phyloP scores from a whole-genome alignment of 495 filamentous ascomycete genomes.

The Symbiotaphrina buchneri region DNA sequence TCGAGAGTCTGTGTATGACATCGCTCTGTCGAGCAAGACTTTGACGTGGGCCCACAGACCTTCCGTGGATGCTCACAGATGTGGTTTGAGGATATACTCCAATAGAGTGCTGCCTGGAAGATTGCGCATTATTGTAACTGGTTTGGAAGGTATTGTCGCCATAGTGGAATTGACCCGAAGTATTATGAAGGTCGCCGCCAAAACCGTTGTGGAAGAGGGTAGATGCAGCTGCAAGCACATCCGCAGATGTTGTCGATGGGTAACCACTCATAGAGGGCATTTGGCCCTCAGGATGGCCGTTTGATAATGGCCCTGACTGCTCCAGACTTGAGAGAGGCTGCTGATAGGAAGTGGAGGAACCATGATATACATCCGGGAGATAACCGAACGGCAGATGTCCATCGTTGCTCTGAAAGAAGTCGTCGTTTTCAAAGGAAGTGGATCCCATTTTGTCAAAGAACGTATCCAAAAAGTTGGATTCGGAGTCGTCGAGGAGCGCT shows the following conservation, averaged over 20 bases:
- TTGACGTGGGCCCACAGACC: background rate
- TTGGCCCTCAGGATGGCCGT: slow-evolving; percentile 4
- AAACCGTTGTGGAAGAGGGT: slow-evolving; percentile 20
- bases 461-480: slow-evolving; percentile 33
- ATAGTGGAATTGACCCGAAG: slow-evolving; percentile 5
- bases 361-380: slow-evolving; percentile 36
- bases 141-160: slow-evolving; percentile 1
- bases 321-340: slow-evolving; percentile 14
- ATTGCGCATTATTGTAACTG: slow-evolving; percentile 3
- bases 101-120: slow-evolving; percentile 2
- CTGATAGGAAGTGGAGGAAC: slow-evolving; percentile 35
- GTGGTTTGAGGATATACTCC: background rate
- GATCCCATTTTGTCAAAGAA: slow-evolving; percentile 38
- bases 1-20: background rate
- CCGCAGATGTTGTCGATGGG: slow-evolving; percentile 11
- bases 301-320: slow-evolving; percentile 3
- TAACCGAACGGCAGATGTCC: too few species aligned
- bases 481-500: slow-evolving; percentile 35
- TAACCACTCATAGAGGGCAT: slow-evolving; percentile 7
- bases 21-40: background rate
- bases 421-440: slow-evolving; percentile 8
- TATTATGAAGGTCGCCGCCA: slow-evolving; percentile 11
- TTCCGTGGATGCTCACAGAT: background rate
- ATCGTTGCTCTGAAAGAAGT: slow-evolving; percentile 19
- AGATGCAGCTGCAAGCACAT: slow-evolving; percentile 27